Evolutionary conservation across 2,329 filamentous ascomycete genomes (phyloP), one percentile per base, ranked within the genome.

Genomic region (Trichocomaceae sp.): DNA sequence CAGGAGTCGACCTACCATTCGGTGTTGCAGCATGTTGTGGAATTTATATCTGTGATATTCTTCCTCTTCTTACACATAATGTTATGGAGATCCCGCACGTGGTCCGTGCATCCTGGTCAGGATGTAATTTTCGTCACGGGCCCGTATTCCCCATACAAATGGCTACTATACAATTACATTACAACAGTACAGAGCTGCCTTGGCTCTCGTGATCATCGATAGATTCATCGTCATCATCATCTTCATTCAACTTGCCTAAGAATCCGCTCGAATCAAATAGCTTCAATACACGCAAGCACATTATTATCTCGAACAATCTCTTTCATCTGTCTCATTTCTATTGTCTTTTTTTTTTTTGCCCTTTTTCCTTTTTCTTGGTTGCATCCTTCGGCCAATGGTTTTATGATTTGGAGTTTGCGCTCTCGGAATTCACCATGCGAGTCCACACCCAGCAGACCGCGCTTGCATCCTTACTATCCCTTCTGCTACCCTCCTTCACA

Each of bases 21-120:
- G 81, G 61, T 79, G 76, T 66, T 83, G 78, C 69, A 84, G 72
- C 71, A 81, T 76, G 59, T 66, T 70, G n/a, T n/a, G n/a, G n/a
- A n/a, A n/a, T n/a, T n/a, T n/a, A n/a, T n/a, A n/a, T n/a, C n/a
- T n/a, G n/a, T 61, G 9, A 8, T 35, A 35, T 35, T 35, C 31
- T 35, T 4, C n/a, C n/a, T n/a, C n/a, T n/a, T n/a, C n/a, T n/a
- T n/a, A n/a, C n/a, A n/a, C n/a, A n/a, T n/a, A n/a, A 35, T 35
- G 13, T 35, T 35, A 13, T 15, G 31, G 31, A 35, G 6, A 39
- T 51, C 49, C 49, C 49, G 49, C 49, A 51, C 49, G 23, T 45
- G 49, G 49, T 51, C 49, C 35, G 49, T 51, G 49, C 49, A 29
- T 37, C 4, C 13, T 3, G 8, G 26, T 39, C 9, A 22, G 10